phyloP scores from a whole-genome alignment of 2,329 filamentous ascomycete genomes.

The Ustilaginoidea virens region DNA sequence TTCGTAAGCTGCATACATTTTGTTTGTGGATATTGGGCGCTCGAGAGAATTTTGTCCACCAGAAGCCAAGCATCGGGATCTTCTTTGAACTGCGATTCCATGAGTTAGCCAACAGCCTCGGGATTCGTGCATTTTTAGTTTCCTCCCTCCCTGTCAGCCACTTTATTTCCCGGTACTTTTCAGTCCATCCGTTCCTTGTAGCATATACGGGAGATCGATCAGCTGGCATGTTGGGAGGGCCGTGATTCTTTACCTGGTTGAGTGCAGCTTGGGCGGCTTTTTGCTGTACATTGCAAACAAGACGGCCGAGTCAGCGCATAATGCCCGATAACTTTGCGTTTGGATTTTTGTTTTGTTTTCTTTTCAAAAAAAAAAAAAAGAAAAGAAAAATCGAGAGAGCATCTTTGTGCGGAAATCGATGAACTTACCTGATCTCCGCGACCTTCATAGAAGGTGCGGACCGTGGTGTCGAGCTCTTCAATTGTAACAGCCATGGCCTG shows the following conservation, averaged over 20 bases:
- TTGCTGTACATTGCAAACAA: conserved; percentile 46
- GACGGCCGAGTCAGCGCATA: conserved; percentile 22
- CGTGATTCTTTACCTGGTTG: conserved; percentile 75
- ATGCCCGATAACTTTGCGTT: too few species aligned
- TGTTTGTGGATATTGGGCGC: conserved; percentile 85
- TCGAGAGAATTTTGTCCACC: conserved; percentile 90
- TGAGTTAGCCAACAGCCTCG: conserved; percentile 6
- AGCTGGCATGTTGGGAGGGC: conserved; percentile 2
- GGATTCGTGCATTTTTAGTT: not conserved
- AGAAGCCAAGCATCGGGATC: conserved; percentile 96
- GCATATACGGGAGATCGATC: not conserved
- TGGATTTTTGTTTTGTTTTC: too few species aligned
- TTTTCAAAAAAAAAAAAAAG: too few species aligned
- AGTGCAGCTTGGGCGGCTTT: conserved; percentile 86
- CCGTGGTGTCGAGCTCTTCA: conserved; percentile 88
- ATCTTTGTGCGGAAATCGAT: too few species aligned
- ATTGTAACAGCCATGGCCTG: conserved; percentile 55
- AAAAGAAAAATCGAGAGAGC: too few species aligned
- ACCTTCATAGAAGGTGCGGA: conserved; percentile 95
- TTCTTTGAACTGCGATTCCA: conserved; percentile 70
- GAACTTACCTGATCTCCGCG: conserved; percentile 73
- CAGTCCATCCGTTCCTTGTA: too few species aligned
- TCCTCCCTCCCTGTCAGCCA: not conserved
- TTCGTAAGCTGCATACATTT: conserved; percentile 69
- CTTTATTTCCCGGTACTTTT: too few species aligned